These are phyloP conservation scores for Epichloe bromicola DNA, from an alignment of 2,329 filamentous ascomycete genomes.

Conservation along the genomic window DNA sequence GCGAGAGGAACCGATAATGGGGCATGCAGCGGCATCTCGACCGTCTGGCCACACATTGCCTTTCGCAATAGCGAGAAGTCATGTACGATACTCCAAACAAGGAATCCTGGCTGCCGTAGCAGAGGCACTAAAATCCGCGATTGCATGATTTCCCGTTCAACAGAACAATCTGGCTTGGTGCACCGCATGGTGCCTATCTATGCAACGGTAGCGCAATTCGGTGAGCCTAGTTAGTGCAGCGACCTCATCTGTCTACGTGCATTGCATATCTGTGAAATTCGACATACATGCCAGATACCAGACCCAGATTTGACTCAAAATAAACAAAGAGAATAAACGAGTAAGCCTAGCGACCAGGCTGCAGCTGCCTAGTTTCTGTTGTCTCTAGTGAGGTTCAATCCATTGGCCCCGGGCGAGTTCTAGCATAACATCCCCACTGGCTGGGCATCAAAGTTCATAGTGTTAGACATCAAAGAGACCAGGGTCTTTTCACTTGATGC, in stretches of 20 bases:
- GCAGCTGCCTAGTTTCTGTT: too few relatives aligned
- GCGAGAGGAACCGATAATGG: neutral
- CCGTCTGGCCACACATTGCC: neutral
- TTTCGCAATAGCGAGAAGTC: neutral
- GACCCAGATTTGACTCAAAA: neutral
- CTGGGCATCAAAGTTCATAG: conserved; percentile 1
- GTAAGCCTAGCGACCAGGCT: neutral
- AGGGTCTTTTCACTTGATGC: neutral
- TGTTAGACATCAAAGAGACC: neutral
- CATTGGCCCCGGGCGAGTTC: neutral
- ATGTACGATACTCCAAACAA: neutral
- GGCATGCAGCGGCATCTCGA: neutral
- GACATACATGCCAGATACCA: neutral
- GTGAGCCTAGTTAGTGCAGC: neutral
- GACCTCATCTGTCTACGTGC: neutral
- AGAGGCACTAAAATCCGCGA: neutral
- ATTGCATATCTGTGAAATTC: conserved; percentile 1
- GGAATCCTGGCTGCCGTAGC: neutral
- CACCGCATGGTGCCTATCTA: conserved; percentile 1
- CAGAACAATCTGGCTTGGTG: conserved; percentile 3
- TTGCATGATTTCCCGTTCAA: conserved; percentile 2
- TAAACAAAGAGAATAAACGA: neutral
- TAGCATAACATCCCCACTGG: neutral
- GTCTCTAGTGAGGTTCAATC: too few relatives aligned
- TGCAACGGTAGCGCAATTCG: neutral